Percentiles rank a stretch among this genome's conserved stretches.
Evolutionary conservation across 495 filamentous ascomycete species (phyloP).

Genomic region (Viridothelium virens): DNA sequence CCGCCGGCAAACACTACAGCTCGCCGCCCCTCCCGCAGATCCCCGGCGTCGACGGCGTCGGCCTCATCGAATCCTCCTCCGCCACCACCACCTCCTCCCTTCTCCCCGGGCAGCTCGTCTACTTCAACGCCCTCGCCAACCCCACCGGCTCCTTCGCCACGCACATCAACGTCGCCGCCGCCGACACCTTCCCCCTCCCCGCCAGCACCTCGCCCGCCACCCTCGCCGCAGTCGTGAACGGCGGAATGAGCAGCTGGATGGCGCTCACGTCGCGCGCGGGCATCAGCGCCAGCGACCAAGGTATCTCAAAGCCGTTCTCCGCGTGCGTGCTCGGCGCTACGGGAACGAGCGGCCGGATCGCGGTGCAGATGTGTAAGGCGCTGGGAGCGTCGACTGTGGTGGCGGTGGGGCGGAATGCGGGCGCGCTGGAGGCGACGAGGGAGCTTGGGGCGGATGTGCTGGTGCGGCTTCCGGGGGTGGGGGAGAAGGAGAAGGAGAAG

Average conservation of each 20-base stretch:
- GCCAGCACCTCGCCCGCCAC: conserved; percentile 33
- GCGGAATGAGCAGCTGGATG: conserved; percentile 41
- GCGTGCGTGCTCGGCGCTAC: conserved; percentile 42
- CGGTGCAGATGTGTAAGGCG: conserved; percentile 33
- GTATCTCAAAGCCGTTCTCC: conserved; percentile 33
- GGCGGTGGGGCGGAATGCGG: conserved; percentile 37
- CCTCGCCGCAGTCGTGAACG: conserved; percentile 42
- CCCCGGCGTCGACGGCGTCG: conserved; percentile 26
- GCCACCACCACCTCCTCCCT: background rate
- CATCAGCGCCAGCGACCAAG: background rate
- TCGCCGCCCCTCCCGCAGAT: conserved; percentile 33
- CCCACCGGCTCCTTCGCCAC: conserved; percentile 19
- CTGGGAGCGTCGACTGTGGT: conserved; percentile 40
- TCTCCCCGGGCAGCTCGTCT: conserved; percentile 39
- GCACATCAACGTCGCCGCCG: conserved; percentile 15
- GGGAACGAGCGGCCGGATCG: conserved; percentile 36
- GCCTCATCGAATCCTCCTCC: conserved; percentile 27
- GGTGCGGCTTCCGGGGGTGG: too few species aligned
- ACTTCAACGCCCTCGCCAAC: conserved; percentile 32
- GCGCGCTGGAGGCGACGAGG: conserved; percentile 23
- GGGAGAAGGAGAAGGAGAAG: too few species aligned
- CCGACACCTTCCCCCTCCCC: conserved; percentile 9
- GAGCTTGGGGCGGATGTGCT: conserved; percentile 36
- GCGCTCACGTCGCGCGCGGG: conserved; percentile 34
- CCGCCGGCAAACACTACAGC: conserved; percentile 39